Base-by-base conservation (phyloP, 257 asterid genomes). In the Nicotiana tomentosiformis region DNA sequence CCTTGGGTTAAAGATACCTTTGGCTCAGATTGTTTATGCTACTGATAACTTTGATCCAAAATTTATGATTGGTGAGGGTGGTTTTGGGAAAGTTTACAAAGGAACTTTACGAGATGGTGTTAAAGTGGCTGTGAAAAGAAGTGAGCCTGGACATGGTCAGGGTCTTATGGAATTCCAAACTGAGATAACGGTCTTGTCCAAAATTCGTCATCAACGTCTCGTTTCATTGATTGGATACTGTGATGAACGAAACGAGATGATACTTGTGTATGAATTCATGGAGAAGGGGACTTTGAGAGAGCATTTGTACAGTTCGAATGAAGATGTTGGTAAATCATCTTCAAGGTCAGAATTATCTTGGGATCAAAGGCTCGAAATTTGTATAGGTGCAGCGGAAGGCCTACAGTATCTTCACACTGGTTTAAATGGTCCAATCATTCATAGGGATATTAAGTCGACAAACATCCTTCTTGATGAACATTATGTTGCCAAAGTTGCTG, bases 211-310 rank as follows among this genome's bases (percentile, higher is more conserved):
- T 82, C 90, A 85, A 0, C 92, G 90, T 83, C 89, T 92, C 1
- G 97, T 92, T 58, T 90, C 95, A 0, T 32, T 92, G 87, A 87
- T 92, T 11, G 97, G 97, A 0, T 92, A 90, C 58, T 92, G 97
- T 39, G 87, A 90, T 11, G 93, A 91, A 58, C 43, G 80, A 82
- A 61, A 86, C 0, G 95, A 91, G 84, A 90, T 92, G 97, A 85
- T 91, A 12, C 88, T 92, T 0, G 90, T 92, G 3, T 90, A 91
- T 9, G 95, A 91, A 84, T 91, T 90, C 87, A 89, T 92, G 95
- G 93, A 89, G 85, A 91, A 87, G 77, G 95, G 95, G 0, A 85
- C 93, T 26, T 80, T 91, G 30, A 87, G 92, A 32, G 93, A 91
- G 26, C 97, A 92, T 87, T 83, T 92, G 1, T 91, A 91, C 29